Base-by-base conservation (phyloP, 2,329 filamentous ascomycete genomes). In the Cryphonectria japonica region DNA sequence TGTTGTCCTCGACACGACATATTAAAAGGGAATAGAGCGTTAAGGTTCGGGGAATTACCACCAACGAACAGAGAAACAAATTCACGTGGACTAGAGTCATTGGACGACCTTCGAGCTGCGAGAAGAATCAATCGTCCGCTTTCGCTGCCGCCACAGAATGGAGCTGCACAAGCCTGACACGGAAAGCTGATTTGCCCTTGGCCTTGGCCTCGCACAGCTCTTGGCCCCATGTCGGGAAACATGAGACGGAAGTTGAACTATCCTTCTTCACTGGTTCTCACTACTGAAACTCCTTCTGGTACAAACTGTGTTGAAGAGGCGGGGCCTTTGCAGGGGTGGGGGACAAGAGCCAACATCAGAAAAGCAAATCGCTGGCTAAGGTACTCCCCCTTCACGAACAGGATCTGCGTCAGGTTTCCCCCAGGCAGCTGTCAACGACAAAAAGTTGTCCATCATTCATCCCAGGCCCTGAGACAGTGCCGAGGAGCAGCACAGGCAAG, bases 181-280 rank as follows among this genome's bases (percentile, higher is more conserved):
- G 43, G 59, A 62, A 37, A 46, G 46, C 65, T 70, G 65, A 68
- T 70, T 70, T 37, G 69, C 52, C 46, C 69, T 63, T 63, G 65
- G 61, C 62, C 13, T 39, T 63, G 65, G 61, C 62, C 13, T 39
- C 37, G 34, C 65, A 68, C 64, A 54, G 37, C 37, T 43, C 39
- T 50, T 11, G 1, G 41, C 41, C 50, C 9, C 22, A 34, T 34
- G 41, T 57, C 60, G 64, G 64, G 64, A 37, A 46, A 70, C 22
- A 68, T 67, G 69, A 63, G 64, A 67, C 66, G 69, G 39, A 67
- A 41, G 22, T 59, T 54, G 9, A 34, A 19, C n/a, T 68, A 46
- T 57, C 59, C 62, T 63, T 26, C 57, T 39, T 41, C 65, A 66
- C 57, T 66, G 34, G 54, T 46, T 29, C 60, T 50, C 64, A 29